Conservation (phyloP, 2,329 filamentous ascomycete genomes). For the Botrytis squamosa region DNA sequence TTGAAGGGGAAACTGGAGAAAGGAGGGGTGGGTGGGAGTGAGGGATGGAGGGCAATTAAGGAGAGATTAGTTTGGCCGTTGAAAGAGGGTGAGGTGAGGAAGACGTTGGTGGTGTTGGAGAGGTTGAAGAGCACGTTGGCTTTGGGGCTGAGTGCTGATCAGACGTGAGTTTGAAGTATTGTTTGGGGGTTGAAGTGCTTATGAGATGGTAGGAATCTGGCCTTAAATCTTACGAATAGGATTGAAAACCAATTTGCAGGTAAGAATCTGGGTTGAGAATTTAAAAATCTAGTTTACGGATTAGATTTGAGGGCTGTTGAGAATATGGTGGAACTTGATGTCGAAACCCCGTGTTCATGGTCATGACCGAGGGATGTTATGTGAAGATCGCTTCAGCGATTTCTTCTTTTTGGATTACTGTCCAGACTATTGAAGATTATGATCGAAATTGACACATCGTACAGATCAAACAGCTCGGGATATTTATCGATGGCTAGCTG, state of each 20-base stretch:
- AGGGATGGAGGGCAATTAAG: conserved; percentile 26
- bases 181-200: not conserved
- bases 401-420: too few species aligned
- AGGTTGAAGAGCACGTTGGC: conserved; percentile 28
- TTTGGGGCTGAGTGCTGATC: conserved; percentile 29
- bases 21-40: not conserved
- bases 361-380: not conserved
- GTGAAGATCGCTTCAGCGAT: not conserved
- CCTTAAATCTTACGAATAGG: conserved; percentile 22
- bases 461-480: conserved; percentile 24
- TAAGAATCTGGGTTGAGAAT: not conserved
- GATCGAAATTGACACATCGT: not conserved
- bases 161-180: conserved; percentile 23
- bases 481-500: conserved; percentile 31
- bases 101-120: conserved; percentile 25
- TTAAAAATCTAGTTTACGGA: not conserved
- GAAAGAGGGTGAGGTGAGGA: conserved; percentile 26
- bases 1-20: conserved; percentile 27
- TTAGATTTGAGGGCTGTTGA: not conserved
- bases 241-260: conserved; percentile 25
- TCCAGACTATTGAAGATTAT: not conserved
- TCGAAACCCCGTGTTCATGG: not conserved
- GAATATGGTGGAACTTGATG: not conserved
- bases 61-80: conserved; percentile 28
- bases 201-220: conserved; percentile 19